These are phyloP conservation scores for Corymbia calophylla DNA, from an alignment of 441 rosid species.

Conservation along the genomic window DNA sequence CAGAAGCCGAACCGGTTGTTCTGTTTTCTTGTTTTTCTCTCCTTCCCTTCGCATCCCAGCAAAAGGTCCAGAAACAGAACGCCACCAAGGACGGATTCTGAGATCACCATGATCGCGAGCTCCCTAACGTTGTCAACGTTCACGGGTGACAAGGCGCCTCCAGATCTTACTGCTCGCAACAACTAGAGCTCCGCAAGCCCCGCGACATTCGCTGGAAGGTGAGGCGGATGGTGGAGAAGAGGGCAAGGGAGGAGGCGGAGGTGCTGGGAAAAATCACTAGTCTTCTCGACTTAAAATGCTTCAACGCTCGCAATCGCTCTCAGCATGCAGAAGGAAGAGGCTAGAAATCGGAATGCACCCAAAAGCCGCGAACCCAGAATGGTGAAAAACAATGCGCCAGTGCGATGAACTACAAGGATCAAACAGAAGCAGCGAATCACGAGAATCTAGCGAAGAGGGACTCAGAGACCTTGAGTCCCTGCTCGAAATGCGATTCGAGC, in stretches of 20 bases:
- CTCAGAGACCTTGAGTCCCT: not conserved
- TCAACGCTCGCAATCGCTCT: not conserved
- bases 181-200: not conserved
- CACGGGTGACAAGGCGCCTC: not conserved
- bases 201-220: not conserved
- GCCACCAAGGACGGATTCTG: not conserved
- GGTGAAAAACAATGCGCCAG: not conserved
- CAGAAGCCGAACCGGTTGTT: not conserved
- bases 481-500: too few species aligned
- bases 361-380: not conserved
- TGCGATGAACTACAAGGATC: not conserved
- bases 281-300: not conserved
- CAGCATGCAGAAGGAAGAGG: not conserved
- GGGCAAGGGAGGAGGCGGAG: not conserved
- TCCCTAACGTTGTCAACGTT: not conserved
- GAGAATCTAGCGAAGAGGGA: not conserved
- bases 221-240: not conserved
- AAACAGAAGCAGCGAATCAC: not conserved
- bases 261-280: not conserved
- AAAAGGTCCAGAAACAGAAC: not conserved
- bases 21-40: too few species aligned
- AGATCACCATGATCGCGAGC: not conserved
- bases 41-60: not conserved
- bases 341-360: not conserved
- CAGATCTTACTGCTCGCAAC: not conserved